phyloP scores from a whole-genome alignment of 148 eudicot genomes.

The Fagopyrum tataricum region DNA sequence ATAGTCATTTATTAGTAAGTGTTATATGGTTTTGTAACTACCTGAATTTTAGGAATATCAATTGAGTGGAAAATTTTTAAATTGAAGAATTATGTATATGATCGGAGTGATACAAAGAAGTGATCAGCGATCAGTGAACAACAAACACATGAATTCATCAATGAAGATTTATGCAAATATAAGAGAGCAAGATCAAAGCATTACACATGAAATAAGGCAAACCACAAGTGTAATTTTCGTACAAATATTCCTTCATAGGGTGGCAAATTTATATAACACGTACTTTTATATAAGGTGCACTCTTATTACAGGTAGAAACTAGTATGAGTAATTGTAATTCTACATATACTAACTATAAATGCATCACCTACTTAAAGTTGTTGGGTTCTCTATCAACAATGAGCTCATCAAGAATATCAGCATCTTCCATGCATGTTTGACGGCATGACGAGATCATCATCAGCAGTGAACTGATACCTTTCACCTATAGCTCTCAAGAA shows the following conservation, averaged over 20 bases:
- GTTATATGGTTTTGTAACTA: too few species aligned
- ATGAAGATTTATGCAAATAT: not conserved
- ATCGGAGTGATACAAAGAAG: too few species aligned
- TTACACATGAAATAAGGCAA: not conserved
- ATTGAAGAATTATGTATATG: too few species aligned
- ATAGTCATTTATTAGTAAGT: too few species aligned
- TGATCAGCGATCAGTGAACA: not conserved
- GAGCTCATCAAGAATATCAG: slow-evolving; percentile 34
- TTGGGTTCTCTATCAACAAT: slow-evolving; percentile 32
- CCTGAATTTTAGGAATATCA: too few species aligned
- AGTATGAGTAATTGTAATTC: not conserved
- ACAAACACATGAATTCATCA: not conserved
- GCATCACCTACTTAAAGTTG: slow-evolving; percentile 6
- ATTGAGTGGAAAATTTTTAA: too few species aligned
- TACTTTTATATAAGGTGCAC: not conserved
- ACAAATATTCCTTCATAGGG: not conserved
- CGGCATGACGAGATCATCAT: slow-evolving; percentile 36
- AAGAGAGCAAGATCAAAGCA: not conserved
- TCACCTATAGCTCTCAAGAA: slow-evolving; percentile 40
- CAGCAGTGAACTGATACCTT: slow-evolving; percentile 36
- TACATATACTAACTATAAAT: not conserved
- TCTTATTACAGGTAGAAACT: not conserved
- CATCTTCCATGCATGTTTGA: slow-evolving; percentile 24
- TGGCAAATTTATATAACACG: not conserved
- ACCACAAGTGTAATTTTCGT: not conserved